Conservation (phyloP, 2,329 filamentous ascomycete species). For the Emmonsiellopsis sp. region DNA sequence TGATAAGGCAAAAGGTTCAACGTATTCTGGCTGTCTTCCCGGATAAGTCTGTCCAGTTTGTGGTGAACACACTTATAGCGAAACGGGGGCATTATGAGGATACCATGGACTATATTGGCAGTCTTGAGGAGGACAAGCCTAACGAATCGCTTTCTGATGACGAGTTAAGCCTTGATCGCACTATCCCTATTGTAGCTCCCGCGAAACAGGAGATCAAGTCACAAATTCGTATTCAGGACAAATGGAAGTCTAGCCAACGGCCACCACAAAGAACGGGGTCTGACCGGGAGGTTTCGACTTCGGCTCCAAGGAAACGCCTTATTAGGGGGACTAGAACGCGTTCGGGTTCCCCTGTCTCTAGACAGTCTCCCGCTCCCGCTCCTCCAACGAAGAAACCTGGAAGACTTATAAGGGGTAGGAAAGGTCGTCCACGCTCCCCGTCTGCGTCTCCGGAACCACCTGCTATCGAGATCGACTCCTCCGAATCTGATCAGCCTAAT, state of each 20-base stretch:
- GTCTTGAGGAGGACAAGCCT: constrained; percentile 24
- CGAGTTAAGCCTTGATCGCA: constrained; percentile 24
- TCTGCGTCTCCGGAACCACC: constrained; percentile 25
- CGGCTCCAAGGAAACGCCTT: constrained; percentile 27
- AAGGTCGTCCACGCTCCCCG: constrained; percentile 22
- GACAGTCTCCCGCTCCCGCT: constrained; percentile 13
- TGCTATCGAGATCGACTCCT: constrained; percentile 36
- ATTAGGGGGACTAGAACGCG: constrained; percentile 28
- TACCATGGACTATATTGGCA: constrained; percentile 40
- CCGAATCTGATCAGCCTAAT: constrained; percentile 27
- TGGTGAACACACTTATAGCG: constrained; percentile 41
- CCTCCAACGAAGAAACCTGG: constrained; percentile 18
- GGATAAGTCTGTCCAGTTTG: constrained; percentile 35
- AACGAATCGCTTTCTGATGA: constrained; percentile 32
- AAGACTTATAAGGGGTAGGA: constrained; percentile 43
- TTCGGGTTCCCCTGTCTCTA: constrained; percentile 17
- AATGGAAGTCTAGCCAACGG: constrained; percentile 44
- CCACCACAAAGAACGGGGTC: constrained; percentile 14
- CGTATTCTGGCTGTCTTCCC: constrained; percentile 43
- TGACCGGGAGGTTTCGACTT: constrained; percentile 17
- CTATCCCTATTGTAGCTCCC: constrained; percentile 13
- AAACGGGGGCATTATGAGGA: constrained; percentile 47
- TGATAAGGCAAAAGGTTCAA: constrained; percentile 41
- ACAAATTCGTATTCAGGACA: constrained; percentile 49
- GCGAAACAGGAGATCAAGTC: constrained; percentile 47